Evolutionary conservation across 345 rosid genomes (phyloP).

Genomic region (Luvunga scandens): DNA sequence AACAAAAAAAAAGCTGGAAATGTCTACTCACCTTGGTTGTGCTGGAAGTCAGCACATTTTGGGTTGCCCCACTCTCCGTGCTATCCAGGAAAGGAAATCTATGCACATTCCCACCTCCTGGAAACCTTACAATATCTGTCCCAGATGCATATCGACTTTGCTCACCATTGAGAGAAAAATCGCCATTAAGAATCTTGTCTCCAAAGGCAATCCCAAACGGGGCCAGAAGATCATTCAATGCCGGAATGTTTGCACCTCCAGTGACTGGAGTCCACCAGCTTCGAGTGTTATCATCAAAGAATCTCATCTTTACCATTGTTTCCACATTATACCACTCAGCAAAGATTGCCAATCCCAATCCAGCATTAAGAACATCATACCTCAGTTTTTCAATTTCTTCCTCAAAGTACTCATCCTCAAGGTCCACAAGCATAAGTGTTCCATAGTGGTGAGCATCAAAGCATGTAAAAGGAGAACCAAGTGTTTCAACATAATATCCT

Average conservation of each 20-base stretch:
- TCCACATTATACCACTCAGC: conserved; percentile 98
- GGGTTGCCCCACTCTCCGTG: conserved; percentile 97
- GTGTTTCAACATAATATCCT: conserved; percentile 90
- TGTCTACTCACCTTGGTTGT: conserved; percentile 45
- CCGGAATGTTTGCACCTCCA: conserved; percentile 97
- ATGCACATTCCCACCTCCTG: conserved; percentile 81
- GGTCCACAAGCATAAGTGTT: conserved; percentile 92
- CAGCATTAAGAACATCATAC: conserved; percentile 72
- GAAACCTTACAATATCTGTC: conserved; percentile 89
- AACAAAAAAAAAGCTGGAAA: not conserved
- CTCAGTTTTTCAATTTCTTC: conserved; percentile 92
- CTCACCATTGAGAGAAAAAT: conserved; percentile 84
- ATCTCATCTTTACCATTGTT: conserved; percentile 98
- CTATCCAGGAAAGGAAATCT: conserved; percentile 87
- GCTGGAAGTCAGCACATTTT: conserved; percentile 63
- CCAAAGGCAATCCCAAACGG: conserved; percentile 99
- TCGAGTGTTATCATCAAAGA: conserved; percentile 94
- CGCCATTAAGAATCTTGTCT: conserved; percentile 91
- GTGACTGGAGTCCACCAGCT: conserved; percentile 99
- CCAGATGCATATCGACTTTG: conserved; percentile 99
- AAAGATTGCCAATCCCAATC: conserved; percentile 84
- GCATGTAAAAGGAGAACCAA: conserved; percentile 97
- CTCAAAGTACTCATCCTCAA: conserved; percentile 87
- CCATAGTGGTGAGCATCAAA: conserved; percentile 93
- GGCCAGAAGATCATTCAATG: conserved; percentile 83